Percentiles rank a stretch among this genome's conserved stretches.
These are phyloP conservation scores for Zymoseptoria ardabiliae DNA, from an alignment of 2,329 filamentous ascomycete genomes.

Conservation along the genomic window DNA sequence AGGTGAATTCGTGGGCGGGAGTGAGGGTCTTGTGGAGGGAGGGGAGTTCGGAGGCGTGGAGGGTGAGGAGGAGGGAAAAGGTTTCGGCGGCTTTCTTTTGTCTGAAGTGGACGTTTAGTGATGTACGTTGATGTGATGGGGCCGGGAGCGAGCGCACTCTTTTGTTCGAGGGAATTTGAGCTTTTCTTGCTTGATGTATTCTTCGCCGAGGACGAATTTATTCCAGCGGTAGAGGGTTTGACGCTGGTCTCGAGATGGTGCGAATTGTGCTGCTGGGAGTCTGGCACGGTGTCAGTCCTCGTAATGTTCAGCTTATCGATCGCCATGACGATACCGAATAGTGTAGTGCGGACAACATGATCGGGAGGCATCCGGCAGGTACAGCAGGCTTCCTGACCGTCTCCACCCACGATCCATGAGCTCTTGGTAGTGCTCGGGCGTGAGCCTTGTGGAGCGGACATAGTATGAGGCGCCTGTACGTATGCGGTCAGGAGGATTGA, in stretches of 20 bases:
- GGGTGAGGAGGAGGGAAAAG: slow-evolving; percentile 58
- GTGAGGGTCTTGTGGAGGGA: slow-evolving; percentile 42
- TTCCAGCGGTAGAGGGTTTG: slow-evolving; percentile 73
- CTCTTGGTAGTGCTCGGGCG: slow-evolving; percentile 60
- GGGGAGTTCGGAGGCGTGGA: slow-evolving; percentile 61
- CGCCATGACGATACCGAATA: slow-evolving; percentile 50
- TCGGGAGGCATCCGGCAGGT: slow-evolving; percentile 67
- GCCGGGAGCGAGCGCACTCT: slow-evolving; percentile 40
- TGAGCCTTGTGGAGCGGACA: slow-evolving; percentile 54
- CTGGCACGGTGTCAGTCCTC: too few species aligned
- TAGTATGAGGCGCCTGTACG: slow-evolving; percentile 66
- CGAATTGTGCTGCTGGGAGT: slow-evolving; percentile 58
- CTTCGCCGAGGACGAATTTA: slow-evolving; percentile 59
- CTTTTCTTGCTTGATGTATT: slow-evolving; percentile 58
- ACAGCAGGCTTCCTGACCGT: slow-evolving; percentile 57
- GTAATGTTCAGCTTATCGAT: too few species aligned
- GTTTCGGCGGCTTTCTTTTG: slow-evolving; percentile 56
- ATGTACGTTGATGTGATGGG: background rate
- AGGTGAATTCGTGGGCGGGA: slow-evolving; percentile 59
- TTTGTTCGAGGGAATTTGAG: slow-evolving; percentile 60
- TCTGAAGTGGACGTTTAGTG: slow-evolving; percentile 25
- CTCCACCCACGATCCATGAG: slow-evolving; percentile 73
- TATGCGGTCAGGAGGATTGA: background rate
- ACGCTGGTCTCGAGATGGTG: slow-evolving; percentile 63
- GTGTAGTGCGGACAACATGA: slow-evolving; percentile 93